Base-by-base conservation (phyloP, 768 basidiomycete species). In the Russula compacta region DNA sequence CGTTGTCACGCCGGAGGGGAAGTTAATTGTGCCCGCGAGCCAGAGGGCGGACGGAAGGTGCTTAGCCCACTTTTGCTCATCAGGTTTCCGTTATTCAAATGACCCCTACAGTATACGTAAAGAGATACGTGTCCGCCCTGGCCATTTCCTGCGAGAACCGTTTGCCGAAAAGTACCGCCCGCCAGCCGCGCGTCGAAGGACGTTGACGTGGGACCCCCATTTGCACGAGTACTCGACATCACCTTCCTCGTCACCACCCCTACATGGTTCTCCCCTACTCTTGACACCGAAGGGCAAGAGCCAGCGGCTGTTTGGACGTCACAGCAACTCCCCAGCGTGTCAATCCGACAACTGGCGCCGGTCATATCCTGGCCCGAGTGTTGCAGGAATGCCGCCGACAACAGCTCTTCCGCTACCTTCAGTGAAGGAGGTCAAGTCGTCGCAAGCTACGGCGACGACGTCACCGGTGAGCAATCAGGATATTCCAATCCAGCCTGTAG, bases 21-120 rank as follows among this genome's bases (percentile, higher is more conserved):
- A 29, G 11, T 9, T 53, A 19, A 24, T 63, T 42, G 57, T 63
- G 9, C 56, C 61, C 14, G 61, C 61, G 21, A 58, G 57, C 46
- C 61, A 58, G 52, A 58, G 61, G 39, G 39, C 32, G 32, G 61
- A 62, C 33, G 61, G 57, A 58, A 63, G 56, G 61, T 53, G 38
- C 51, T 3, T 48, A 0, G 4, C 15, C n/a, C 9, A 36, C 2
- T 36, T 32, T 19, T 33, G 14, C 43, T 38, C 35, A 51, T 58
- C 17, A 3, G 35, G 6, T 52, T 4, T 48, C 7, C 21, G 12
- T 38, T 29, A 17, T 19, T 58, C 10, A 63, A n/a, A 14, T 5
- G 4, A 33, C 9, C 21, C 29, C 7, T 6, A 35, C 33, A 63
- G 61, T 32, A 36, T 54, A 44, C 56, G 52, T 11, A 63, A 58